Evolutionary conservation across 176 grass and related monocot genomes (phyloP), one percentile per base, ranked within the genome.

Genomic region (Typha latifolia): DNA sequence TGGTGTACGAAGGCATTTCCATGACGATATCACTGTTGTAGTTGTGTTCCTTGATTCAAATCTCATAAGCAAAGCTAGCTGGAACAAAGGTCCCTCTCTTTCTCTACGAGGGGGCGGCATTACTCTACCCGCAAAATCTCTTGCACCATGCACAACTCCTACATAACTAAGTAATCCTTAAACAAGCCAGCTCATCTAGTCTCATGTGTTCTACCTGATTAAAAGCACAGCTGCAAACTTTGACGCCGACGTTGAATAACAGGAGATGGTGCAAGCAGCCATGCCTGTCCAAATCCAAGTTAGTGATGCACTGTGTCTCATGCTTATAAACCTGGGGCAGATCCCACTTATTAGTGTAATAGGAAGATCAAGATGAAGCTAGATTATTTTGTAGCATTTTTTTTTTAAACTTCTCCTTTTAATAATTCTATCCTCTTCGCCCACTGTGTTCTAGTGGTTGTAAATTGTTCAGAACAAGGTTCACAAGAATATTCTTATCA

Each of bases 1-100:
- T 52, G 90, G 90, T 4, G 83, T 95, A 49, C 73, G 90, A 48
- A 77, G 90, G 65, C 86, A 95, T 67, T 95, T 95, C 59, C 90
- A 95, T 3, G 86, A 95, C 65, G 90, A 95, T 32, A 95, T 90
- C 72, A 95, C 90, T 0, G 83, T 95, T 0, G 66, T 95, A 0
- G 86, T 95, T 62, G 74, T 95, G n/a, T 95, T 95, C 68, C 88
- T 95, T 4, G 74, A 90, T 74, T 83, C 78, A 23, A 81, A 86
- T 67, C 68, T 82, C 22, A 68, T 74, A 67, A 68, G 74, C 66
- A 79, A 76, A 13, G 83, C 72, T 62, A 69, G 55, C 78, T 84
- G 82, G 83, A 90, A 73, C 78, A 77, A 74, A 71, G 50, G 21
- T 49, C 82, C 90, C 61, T 49, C 71, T 0, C 63, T 84, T 37